Conservation (phyloP, 225 moss, liverwort and hornwort species). For the Takakia lepidozioides region DNA sequence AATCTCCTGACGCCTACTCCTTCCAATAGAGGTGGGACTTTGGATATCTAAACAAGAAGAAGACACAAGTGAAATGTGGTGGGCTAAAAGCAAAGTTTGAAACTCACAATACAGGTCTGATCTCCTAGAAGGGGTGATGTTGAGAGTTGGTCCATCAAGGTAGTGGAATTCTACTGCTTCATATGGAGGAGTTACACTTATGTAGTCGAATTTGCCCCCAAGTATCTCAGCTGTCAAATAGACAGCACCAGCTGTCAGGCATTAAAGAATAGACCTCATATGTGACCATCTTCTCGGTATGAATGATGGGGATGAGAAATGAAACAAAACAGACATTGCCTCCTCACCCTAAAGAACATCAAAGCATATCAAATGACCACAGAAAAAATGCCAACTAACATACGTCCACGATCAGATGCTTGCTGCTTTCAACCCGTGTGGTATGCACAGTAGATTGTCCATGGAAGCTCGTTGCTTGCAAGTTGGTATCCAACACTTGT, state of each 20-base stretch:
- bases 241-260: too few species aligned
- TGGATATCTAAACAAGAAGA: too few species aligned
- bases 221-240: constrained; percentile 37
- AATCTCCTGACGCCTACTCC: too few species aligned
- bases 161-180: constrained; percentile 71
- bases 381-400: constrained; percentile 6
- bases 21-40: too few species aligned
- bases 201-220: constrained; percentile 78
- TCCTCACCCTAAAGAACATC: too few species aligned
- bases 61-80: too few species aligned
- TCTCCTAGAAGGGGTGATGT: constrained; percentile 60
- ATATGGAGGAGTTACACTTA: constrained; percentile 96
- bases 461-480: constrained; percentile 57
- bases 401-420: constrained; percentile 61
- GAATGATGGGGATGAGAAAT: too few species aligned
- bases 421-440: constrained; percentile 64
- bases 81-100: too few species aligned
- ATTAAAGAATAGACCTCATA: too few species aligned
- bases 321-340: too few species aligned
- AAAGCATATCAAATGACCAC: too few species aligned
- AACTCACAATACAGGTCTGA: constrained; percentile 69
- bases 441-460: constrained; percentile 56
- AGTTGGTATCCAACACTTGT: constrained; percentile 71
- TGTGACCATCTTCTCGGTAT: too few species aligned
- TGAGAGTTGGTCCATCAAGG: constrained; percentile 70